Conservation (phyloP, 306 rosid species). For the Medicago ruthenica region DNA sequence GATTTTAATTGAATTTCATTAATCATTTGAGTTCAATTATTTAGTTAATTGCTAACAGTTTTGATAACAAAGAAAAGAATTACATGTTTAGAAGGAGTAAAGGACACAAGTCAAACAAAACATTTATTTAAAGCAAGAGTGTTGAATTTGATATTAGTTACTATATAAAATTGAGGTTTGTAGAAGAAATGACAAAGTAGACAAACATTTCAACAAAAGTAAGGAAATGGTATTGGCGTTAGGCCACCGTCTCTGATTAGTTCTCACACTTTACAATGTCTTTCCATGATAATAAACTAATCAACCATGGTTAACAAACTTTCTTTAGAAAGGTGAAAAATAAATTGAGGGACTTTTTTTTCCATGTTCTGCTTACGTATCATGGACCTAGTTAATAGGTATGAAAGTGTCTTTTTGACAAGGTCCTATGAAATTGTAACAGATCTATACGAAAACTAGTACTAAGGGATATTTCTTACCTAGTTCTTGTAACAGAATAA, state of each 20-base stretch:
- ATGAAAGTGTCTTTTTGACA: conserved; percentile 57
- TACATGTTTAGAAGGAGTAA: conserved; percentile 16
- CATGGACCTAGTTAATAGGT: conserved; percentile 48
- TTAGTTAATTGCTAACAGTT: too few species aligned
- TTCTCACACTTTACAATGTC: conserved; percentile 35
- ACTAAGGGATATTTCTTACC: conserved; percentile 49
- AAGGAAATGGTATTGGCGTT: conserved; percentile 55
- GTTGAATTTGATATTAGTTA: conserved; percentile 43
- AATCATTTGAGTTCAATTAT: too few species aligned
- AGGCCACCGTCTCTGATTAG: conserved; percentile 54
- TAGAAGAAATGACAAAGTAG: conserved; percentile 45
- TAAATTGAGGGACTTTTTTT: not conserved
- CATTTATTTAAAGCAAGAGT: conserved; percentile 32
- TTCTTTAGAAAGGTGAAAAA: conserved; percentile 26
- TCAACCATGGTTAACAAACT: conserved; percentile 42
- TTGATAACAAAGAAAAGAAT: too few species aligned
- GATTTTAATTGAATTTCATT: too few species aligned
- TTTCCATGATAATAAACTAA: conserved; percentile 25
- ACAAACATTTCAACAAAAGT: conserved; percentile 42
- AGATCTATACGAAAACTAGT: conserved; percentile 40
- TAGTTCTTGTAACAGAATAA: conserved; percentile 30
- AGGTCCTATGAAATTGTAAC: conserved; percentile 30
- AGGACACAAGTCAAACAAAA: conserved; percentile 53
- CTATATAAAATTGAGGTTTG: conserved; percentile 23
- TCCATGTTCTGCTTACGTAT: conserved; percentile 47